A percentile compares a stretch with the other conserved stretches of the same genome.
These are phyloP conservation scores for Grifola frondosa DNA, from an alignment of 1,284 basidiomycete genomes.

Conservation along the genomic window DNA sequence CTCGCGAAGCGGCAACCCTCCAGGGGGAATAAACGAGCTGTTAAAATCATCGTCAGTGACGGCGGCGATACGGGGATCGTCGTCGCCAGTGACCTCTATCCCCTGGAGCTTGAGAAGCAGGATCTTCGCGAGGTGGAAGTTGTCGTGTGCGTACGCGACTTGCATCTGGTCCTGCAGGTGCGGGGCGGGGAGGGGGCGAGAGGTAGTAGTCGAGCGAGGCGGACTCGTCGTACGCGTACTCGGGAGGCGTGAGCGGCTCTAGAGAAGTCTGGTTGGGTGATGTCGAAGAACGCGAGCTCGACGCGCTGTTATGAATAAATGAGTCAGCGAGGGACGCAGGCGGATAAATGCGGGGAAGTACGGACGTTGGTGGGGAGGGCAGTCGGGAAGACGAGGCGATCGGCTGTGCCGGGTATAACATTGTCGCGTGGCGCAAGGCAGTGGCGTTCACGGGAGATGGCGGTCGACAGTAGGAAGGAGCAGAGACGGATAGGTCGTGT, in stretches of 20 bases:
- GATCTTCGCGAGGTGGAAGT: conserved; percentile 63
- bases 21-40: conserved; percentile 55
- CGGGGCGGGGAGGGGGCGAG: conserved; percentile 47
- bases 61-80: conserved; percentile 60
- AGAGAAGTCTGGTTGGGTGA: conserved; percentile 25
- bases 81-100: conserved; percentile 54
- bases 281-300: conserved; percentile 31
- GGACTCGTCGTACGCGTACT: conserved; percentile 13
- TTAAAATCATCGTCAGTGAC: conserved; percentile 69
- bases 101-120: conserved; percentile 60
- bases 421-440: conserved; percentile 9
- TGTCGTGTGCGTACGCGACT: conserved; percentile 61
- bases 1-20: conserved; percentile 49
- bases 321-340: conserved; percentile 25
- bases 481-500: conserved; percentile 9
- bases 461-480: conserved; percentile 7
- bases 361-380: conserved; percentile 15
- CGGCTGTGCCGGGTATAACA: conserved; percentile 11
- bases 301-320: conserved; percentile 20
- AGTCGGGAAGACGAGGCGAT: conserved; percentile 25
- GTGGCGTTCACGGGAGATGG: conserved; percentile 10
- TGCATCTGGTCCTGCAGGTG: conserved; percentile 64
- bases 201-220: conserved; percentile 35
- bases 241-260: conserved; percentile 31
- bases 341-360: conserved; percentile 12